These are phyloP conservation scores for Phytophthora sp. DNA, from an alignment of 352 stramenopile species.

Conservation along the genomic window DNA sequence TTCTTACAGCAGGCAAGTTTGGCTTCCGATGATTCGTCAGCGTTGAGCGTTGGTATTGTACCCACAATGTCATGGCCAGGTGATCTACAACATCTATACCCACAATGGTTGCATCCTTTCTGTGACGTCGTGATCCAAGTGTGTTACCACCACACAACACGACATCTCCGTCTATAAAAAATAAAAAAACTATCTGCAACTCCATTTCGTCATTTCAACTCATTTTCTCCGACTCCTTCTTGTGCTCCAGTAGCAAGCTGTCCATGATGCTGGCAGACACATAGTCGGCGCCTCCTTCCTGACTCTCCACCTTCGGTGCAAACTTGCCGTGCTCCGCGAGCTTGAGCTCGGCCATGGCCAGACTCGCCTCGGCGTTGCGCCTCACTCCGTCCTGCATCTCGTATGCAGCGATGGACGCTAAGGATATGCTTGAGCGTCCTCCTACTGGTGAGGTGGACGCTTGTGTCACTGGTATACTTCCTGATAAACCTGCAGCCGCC, in stretches of 20 bases:
- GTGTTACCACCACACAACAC: too few relatives aligned
- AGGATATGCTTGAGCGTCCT: constrained; percentile 46
- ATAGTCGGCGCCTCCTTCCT: constrained; percentile 82
- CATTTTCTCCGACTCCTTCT: constrained; percentile 16
- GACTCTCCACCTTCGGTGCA: constrained; percentile 57
- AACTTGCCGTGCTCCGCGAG: constrained; percentile 60
- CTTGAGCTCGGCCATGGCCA: constrained; percentile 74
- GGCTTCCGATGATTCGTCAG: too few relatives aligned
- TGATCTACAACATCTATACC: too few relatives aligned
- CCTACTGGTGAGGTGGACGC: not conserved
- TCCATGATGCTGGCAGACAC: constrained; percentile 84
- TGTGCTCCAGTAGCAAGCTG: constrained; percentile 64
- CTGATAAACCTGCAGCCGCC: not conserved
- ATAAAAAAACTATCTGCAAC: not conserved
- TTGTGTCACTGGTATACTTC: not conserved
- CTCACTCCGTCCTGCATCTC: constrained; percentile 28
- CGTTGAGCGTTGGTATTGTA: too few relatives aligned
- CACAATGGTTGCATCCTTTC: too few relatives aligned
- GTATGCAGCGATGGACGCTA: constrained; percentile 42
- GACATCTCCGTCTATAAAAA: too few relatives aligned
- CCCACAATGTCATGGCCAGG: too few relatives aligned
- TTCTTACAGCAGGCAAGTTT: too few relatives aligned
- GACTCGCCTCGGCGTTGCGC: constrained; percentile 50
- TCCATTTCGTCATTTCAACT: constrained; percentile 1
- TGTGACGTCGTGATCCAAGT: too few relatives aligned